Evolutionary conservation across 148 eudicot species (phyloP).

Genomic region (Chenopodium formosanum): DNA sequence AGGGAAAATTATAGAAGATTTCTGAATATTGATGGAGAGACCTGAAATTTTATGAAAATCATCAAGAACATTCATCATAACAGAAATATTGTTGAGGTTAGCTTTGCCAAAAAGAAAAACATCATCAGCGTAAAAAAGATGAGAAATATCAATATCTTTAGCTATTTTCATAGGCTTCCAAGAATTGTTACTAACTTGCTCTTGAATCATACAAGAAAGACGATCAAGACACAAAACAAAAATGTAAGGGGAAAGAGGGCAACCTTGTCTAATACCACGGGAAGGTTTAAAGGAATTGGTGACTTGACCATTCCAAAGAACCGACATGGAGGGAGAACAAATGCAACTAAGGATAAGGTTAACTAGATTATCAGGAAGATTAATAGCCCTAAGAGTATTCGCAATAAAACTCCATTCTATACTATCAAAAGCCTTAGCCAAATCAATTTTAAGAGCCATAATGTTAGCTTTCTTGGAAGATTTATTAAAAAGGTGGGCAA

Average conservation of each 20-base stretch:
- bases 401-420: neutral
- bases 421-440: slow-evolving; percentile 2
- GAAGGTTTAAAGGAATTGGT: neutral
- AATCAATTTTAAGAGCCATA: slow-evolving; percentile 7
- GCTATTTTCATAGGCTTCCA: slow-evolving; percentile 2
- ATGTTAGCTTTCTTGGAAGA: neutral
- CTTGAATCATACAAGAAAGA: too few relatives aligned
- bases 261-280: too few relatives aligned
- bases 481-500: neutral
- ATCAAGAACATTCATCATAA: neutral
- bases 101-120: too few relatives aligned
- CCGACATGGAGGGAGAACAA: neutral
- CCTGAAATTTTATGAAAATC: neutral
- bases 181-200: accelerated
- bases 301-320: neutral
- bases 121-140: too few relatives aligned
- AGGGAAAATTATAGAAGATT: neutral
- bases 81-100: too few relatives aligned
- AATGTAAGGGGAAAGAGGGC: too few relatives aligned
- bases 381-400: neutral
- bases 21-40: too few relatives aligned
- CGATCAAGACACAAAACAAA: neutral
- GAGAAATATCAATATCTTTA: too few relatives aligned
- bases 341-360: neutral
- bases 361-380: neutral